phyloP scores from a whole-genome alignment of 2,329 filamentous ascomycete species.

The Aciculosporium take region DNA sequence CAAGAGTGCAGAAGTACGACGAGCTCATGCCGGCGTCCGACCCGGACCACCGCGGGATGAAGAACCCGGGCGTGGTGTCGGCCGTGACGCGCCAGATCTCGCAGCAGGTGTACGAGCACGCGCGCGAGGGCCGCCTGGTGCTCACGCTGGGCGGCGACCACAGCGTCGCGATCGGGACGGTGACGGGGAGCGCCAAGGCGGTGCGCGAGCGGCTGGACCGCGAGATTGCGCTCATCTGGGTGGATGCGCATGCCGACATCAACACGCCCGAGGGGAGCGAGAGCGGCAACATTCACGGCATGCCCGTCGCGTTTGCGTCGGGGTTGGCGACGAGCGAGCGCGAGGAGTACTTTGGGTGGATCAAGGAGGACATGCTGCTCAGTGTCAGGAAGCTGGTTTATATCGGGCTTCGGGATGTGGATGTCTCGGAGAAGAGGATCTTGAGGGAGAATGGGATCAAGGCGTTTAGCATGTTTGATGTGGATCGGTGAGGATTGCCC shows the following conservation, averaged over 20 bases:
- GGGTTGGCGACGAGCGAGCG: constrained; percentile 65
- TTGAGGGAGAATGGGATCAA: constrained; percentile 79
- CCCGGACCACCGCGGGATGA: constrained; percentile 80
- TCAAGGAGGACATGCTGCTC: constrained; percentile 54
- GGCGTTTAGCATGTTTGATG: constrained; percentile 97
- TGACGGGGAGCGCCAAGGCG: constrained; percentile 76
- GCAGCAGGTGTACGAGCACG: constrained; percentile 77
- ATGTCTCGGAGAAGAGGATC: constrained; percentile 85
- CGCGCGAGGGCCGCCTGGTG: constrained; percentile 68
- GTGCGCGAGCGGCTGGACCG: constrained; percentile 66
- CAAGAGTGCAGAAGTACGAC: constrained; percentile 66
- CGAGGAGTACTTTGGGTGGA: constrained; percentile 79
- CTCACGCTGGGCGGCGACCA: constrained; percentile 93
- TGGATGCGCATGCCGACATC: constrained; percentile 95
- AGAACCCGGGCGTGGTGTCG: constrained; percentile 76
- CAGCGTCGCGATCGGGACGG: constrained; percentile 86
- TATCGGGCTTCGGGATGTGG: constrained; percentile 87
- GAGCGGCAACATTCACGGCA: constrained; percentile 92
- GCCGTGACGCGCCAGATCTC: constrained; percentile 70
- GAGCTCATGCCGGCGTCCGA: constrained; percentile 59
- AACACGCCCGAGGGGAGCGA: constrained; percentile 85
- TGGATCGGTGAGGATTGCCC: constrained; percentile 53
- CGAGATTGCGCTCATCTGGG: constrained; percentile 94
- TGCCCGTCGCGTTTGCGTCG: constrained; percentile 88
- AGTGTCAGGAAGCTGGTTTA: constrained; percentile 83